These are phyloP conservation scores for Astrephomene gubernaculifera DNA, from an alignment of 139 green algal species.

Conservation along the genomic window DNA sequence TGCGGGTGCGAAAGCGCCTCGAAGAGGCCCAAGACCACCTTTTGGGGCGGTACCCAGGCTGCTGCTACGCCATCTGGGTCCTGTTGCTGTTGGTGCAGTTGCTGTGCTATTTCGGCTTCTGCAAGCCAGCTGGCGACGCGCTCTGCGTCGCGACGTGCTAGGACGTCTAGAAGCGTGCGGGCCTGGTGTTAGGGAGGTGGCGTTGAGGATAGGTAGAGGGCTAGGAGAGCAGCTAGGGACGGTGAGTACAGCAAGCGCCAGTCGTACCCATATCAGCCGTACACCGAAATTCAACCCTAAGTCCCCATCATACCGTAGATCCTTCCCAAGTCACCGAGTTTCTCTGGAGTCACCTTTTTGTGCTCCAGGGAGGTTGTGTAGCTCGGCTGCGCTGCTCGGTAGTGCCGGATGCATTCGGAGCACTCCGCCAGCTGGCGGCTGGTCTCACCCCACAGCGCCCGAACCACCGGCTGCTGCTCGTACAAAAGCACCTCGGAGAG, in stretches of 20 bases:
- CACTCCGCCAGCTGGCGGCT: not conserved
- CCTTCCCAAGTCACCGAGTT: not conserved
- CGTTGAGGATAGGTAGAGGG: too few species aligned
- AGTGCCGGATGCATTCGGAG: constrained; percentile 16
- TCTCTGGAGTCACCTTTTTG: not conserved
- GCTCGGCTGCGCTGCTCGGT: not conserved
- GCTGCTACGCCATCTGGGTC: not conserved
- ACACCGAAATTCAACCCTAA: too few species aligned
- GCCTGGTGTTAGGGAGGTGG: not conserved
- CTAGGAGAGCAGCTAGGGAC: not conserved
- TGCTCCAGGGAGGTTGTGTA: not conserved
- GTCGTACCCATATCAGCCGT: not conserved
- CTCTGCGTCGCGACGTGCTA: constrained; percentile 23
- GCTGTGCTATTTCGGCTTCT: not conserved
- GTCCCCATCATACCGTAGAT: not conserved
- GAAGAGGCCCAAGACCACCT: constrained; percentile 18
- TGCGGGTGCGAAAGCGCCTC: constrained; percentile 25
- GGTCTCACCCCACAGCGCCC: not conserved
- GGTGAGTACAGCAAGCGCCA: not conserved
- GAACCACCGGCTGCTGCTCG: constrained; percentile 12
- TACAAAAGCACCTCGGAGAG: constrained; percentile 21
- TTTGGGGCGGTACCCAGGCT: not conserved
- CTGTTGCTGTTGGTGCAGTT: not conserved
- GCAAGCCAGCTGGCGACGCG: not conserved
- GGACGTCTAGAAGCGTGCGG: not conserved